Base-by-base conservation (phyloP, 176 grass and related monocot species). In the Saccharum spontaneum region DNA sequence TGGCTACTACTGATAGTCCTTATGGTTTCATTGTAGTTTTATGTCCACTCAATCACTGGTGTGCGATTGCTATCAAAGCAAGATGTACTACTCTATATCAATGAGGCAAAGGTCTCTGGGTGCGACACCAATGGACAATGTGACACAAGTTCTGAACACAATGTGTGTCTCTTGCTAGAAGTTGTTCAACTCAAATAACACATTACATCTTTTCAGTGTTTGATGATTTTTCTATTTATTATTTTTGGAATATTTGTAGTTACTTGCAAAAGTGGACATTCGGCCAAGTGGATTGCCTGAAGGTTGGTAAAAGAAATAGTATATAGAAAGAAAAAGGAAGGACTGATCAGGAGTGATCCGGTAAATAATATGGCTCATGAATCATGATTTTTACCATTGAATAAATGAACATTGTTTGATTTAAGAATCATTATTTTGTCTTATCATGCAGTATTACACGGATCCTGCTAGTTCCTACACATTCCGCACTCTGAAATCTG, bases 261-360 rank as follows among this genome's bases (percentile, higher is more conserved):
- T 91, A 41, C 81, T 88, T 60, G 77, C 81, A 72, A 73, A 43
- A n/a, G 73, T 91, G 46, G 86, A 91, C 22, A 75, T 86, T 62
- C 80, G 72, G 13, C 82, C 86, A 88, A 38, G 20, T 78, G 66
- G 41, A 22, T 16, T 91, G 10, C 90, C 90, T 15, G 3, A 78
- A 71, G 90, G 90, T 46, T 91, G 86, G 63, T 85, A 44, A 91
- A 85, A 45, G 82, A 86, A 71, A 0, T 67, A 11, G 86, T 77
- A 31, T 82, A 73, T 49, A 88, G 86, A 82, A 88, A 72, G 44
- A 85, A 72, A 75, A 81, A 71, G 73, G 11, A 38, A 16, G 77
- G 82, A 60, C 22, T 60, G 8, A 76, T 15, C 5, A 91, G 86
- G 69, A 91, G 38, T 68, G 86, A 88, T 26, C 86, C 82, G 77